phyloP scores from a whole-genome alignment of 495 filamentous ascomycete genomes.

The Penicillium pancosmium region DNA sequence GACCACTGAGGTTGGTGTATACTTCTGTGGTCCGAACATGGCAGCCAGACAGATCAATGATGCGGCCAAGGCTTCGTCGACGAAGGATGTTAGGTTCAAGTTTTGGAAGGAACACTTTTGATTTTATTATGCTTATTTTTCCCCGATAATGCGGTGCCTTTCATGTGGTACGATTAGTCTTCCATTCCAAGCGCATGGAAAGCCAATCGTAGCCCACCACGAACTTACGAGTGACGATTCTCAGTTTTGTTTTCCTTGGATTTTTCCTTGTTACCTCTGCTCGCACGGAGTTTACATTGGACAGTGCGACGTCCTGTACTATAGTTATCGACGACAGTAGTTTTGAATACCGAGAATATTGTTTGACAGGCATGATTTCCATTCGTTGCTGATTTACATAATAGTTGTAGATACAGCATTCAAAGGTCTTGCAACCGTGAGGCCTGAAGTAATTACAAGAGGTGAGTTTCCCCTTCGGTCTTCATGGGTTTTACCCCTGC shows the following conservation, averaged over 20 bases:
- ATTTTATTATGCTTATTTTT: slow-evolving; percentile 8
- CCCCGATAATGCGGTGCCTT: background rate
- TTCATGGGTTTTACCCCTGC: too few species aligned
- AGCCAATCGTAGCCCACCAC: slow-evolving; percentile 9
- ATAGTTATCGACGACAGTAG: slow-evolving; percentile 17
- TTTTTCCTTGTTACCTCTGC: background rate
- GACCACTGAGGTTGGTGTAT: slow-evolving; percentile 89
- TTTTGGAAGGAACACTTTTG: slow-evolving; percentile 98
- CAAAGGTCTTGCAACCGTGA: too few species aligned
- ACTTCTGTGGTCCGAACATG: slow-evolving; percentile 91
- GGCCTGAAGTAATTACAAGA: too few species aligned
- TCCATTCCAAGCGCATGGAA: too few species aligned
- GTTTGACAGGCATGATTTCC: background rate
- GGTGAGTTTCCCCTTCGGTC: too few species aligned
- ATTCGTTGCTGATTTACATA: background rate
- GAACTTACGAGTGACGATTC: slow-evolving; percentile 31
- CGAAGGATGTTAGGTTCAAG: slow-evolving; percentile 82
- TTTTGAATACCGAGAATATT: background rate
- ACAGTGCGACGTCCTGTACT: slow-evolving; percentile 19
- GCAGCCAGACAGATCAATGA: slow-evolving; percentile 82
- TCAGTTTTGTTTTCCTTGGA: slow-evolving; percentile 6
- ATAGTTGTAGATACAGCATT: too few species aligned
- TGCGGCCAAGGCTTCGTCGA: slow-evolving; percentile 71
- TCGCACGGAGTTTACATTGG: slow-evolving; percentile 8
- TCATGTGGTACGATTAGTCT: background rate